Conservation (phyloP, 805 yeast genomes). For the Wickerhamiella cacticola region DNA sequence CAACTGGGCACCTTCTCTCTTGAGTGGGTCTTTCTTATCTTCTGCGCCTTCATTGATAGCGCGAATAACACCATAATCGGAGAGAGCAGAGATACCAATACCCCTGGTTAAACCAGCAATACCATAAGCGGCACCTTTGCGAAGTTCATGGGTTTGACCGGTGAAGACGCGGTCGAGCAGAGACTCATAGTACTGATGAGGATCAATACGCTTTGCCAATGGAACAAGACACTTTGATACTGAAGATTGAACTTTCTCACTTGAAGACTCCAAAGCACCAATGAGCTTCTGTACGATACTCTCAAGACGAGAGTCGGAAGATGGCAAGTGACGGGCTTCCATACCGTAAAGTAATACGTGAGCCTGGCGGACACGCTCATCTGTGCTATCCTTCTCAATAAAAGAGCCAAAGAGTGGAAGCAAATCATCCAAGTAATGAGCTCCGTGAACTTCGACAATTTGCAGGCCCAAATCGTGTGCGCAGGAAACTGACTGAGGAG, state of each 20-base stretch:
- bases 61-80: conserved; percentile 66
- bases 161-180: conserved; percentile 50
- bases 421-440: conserved; percentile 52
- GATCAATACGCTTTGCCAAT: conserved; percentile 33
- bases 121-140: conserved; percentile 95
- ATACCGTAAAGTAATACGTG: conserved; percentile 76
- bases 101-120: conserved; percentile 90
- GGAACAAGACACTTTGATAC: conserved; percentile 80
- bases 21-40: conserved; percentile 59
- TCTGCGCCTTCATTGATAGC: conserved; percentile 72
- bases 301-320: conserved; percentile 50
- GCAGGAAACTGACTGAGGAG: conserved; percentile 61
- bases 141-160: conserved; percentile 34
- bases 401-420: conserved; percentile 65
- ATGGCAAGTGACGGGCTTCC: conserved; percentile 68
- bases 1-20: conserved; percentile 79
- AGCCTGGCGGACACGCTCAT: conserved; percentile 11
- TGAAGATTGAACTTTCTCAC: conserved; percentile 82
- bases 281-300: conserved; percentile 58
- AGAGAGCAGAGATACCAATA: conserved; percentile 64
- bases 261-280: conserved; percentile 69
- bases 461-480: conserved; percentile 81
- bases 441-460: conserved; percentile 56
- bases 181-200: conserved; percentile 43
- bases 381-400: conserved; percentile 18